A percentile compares a stretch with the other conserved stretches of the same genome.
These are phyloP conservation scores for Vitellaria paradoxa DNA, from an alignment of 179 eudicot genomes.

Conservation along the genomic window DNA sequence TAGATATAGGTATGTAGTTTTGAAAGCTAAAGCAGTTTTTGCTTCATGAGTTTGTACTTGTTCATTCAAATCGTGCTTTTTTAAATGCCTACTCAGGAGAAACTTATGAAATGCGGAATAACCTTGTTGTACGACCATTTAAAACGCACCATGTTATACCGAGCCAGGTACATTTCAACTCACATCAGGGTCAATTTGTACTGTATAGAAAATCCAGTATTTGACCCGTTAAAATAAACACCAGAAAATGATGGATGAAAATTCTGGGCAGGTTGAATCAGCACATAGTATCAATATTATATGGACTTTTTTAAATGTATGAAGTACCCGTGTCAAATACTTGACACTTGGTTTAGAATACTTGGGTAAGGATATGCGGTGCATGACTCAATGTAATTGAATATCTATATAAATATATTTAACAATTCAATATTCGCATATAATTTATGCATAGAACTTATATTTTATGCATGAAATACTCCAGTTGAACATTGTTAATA, in stretches of 20 bases:
- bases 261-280: background rate
- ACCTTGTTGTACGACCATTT: slow-evolving; percentile 92
- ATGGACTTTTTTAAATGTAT: too few relatives aligned
- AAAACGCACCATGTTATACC: slow-evolving; percentile 85
- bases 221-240: background rate
- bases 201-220: background rate
- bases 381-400: too few relatives aligned
- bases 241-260: background rate
- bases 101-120: slow-evolving; percentile 79
- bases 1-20: slow-evolving; percentile 69
- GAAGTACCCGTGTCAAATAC: too few relatives aligned
- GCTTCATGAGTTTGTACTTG: slow-evolving; percentile 2
- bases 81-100: slow-evolving; percentile 52
- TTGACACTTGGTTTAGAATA: too few relatives aligned
- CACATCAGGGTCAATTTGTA: background rate
- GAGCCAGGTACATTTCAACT: slow-evolving; percentile 67
- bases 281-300: too few relatives aligned
- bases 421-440: too few relatives aligned
- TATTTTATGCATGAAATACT: too few relatives aligned
- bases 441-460: too few relatives aligned
- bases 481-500: too few relatives aligned
- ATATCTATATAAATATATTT: too few relatives aligned
- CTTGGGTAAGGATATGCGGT: too few relatives aligned
- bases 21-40: background rate
- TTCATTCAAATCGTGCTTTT: slow-evolving; percentile 6